Evolutionary conservation across 2,329 filamentous ascomycete species (phyloP).

Genomic region (Pseudogymnoascus sp.): DNA sequence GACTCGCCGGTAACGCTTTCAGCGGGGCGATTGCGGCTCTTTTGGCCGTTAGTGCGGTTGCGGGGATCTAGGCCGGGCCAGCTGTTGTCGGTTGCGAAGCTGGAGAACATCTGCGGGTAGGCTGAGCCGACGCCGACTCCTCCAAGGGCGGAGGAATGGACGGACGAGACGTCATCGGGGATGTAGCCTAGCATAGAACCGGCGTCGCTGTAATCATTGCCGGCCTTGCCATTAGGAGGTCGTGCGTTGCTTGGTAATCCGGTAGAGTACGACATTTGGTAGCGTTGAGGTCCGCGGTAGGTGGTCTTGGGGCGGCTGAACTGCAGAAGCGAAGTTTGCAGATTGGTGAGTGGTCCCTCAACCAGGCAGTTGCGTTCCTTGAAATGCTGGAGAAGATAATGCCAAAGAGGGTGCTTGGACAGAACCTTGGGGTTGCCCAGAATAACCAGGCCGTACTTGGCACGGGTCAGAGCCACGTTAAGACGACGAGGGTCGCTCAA

Average conservation of each 20-base stretch:
- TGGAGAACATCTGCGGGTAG: slow-evolving; percentile 92
- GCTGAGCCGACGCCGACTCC: slow-evolving; percentile 71
- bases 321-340: slow-evolving; percentile 91
- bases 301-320: slow-evolving; percentile 90
- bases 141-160: slow-evolving; percentile 85
- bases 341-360: slow-evolving; percentile 86
- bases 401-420: slow-evolving; percentile 96
- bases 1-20: slow-evolving; percentile 87
- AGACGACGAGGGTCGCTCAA: slow-evolving; percentile 93
- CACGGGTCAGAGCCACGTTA: slow-evolving; percentile 92
- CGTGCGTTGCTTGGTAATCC: slow-evolving; percentile 29
- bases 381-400: slow-evolving; percentile 89
- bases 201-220: slow-evolving; percentile 48
- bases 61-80: slow-evolving; percentile 75
- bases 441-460: slow-evolving; percentile 93
- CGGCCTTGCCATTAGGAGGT: slow-evolving; percentile 25
- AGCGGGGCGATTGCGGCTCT: slow-evolving; percentile 58
- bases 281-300: slow-evolving; percentile 81
- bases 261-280: slow-evolving; percentile 65
- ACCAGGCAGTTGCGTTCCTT: slow-evolving; percentile 95
- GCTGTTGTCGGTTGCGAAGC: slow-evolving; percentile 69
- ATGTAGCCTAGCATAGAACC: slow-evolving; percentile 93
- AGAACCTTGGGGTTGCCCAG: slow-evolving; percentile 96
- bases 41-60: slow-evolving; percentile 57
- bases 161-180: slow-evolving; percentile 90